phyloP scores from a whole-genome alignment of 2,329 filamentous ascomycete species.

The Coleophoma cylindrospora region DNA sequence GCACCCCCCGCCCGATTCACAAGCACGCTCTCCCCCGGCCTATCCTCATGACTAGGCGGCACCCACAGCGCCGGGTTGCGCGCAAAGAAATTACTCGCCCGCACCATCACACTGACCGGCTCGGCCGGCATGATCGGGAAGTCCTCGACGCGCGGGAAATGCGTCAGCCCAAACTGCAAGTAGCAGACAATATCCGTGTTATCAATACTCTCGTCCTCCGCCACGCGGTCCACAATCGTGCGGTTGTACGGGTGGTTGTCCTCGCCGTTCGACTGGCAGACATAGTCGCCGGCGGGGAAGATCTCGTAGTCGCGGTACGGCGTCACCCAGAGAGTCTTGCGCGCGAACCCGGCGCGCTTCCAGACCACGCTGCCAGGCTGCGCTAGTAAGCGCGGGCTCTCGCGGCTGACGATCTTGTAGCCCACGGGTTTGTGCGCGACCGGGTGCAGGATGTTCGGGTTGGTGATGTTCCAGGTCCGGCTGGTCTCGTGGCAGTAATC shows the following conservation, averaged over 20 bases:
- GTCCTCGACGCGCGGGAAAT: conserved; percentile 86
- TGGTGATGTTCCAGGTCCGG: conserved; percentile 87
- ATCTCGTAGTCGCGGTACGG: conserved; percentile 62
- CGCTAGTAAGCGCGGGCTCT: conserved; percentile 75
- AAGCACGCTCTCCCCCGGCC: neutral
- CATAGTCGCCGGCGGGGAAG: conserved; percentile 54
- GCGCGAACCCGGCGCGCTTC: conserved; percentile 53
- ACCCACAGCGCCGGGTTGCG: conserved; percentile 56
- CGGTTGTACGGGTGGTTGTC: neutral
- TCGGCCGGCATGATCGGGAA: conserved; percentile 89
- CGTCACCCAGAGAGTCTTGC: conserved; percentile 54
- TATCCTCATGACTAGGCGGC: conserved; percentile 29
- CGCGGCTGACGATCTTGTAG: conserved; percentile 87
- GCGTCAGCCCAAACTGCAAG: conserved; percentile 89
- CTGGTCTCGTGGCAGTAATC: conserved; percentile 78
- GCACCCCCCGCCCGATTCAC: neutral
- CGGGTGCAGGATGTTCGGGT: conserved; percentile 77
- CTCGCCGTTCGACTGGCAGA: conserved; percentile 48
- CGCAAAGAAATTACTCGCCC: conserved; percentile 54
- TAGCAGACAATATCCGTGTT: conserved; percentile 89
- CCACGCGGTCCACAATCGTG: conserved; percentile 25
- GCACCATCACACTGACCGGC: conserved; percentile 62
- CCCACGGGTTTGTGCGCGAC: conserved; percentile 79
- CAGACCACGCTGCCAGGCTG: conserved; percentile 74
- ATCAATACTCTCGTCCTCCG: conserved; percentile 51